phyloP scores from a whole-genome alignment of 108 stramenopile species.

The Skeletonema costatum region DNA sequence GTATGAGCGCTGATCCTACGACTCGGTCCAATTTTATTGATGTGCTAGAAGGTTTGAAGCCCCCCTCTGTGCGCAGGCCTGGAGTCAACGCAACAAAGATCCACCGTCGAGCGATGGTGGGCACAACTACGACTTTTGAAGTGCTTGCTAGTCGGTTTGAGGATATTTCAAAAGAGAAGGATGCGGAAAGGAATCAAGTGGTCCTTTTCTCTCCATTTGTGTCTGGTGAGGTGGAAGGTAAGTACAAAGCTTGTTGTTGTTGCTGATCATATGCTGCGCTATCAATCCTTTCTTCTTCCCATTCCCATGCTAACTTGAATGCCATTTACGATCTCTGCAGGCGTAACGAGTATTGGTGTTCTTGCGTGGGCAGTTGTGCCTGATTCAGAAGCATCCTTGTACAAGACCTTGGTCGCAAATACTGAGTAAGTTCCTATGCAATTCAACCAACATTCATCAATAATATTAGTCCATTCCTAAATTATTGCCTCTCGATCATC shows the following conservation, averaged over 20 bases:
- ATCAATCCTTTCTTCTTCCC: too few relatives aligned
- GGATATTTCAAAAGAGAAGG: background rate
- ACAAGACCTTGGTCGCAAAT: slow-evolving; percentile 17
- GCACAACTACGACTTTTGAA: slow-evolving; percentile 4
- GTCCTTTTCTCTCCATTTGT: slow-evolving; percentile 7
- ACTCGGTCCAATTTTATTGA: slow-evolving; percentile 4
- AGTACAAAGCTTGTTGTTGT: background rate
- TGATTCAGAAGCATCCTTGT: slow-evolving; percentile 5
- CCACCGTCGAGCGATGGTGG: slow-evolving; percentile 9
- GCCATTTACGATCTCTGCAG: background rate
- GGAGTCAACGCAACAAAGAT: background rate
- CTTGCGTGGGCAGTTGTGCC: slow-evolving; percentile 15
- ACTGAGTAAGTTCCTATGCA: background rate
- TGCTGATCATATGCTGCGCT: too few relatives aligned
- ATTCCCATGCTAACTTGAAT: too few relatives aligned
- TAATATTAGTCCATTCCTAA: background rate
- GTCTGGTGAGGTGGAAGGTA: slow-evolving; percentile 12
- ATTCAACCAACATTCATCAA: background rate
- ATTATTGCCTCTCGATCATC: background rate
- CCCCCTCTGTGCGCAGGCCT: background rate
- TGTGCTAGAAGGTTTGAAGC: slow-evolving; percentile 6
- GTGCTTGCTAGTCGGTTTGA: slow-evolving; percentile 18
- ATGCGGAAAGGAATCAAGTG: background rate
- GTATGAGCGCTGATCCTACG: background rate
- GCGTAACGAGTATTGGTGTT: slow-evolving; percentile 7